Evolutionary conservation across 495 filamentous ascomycete species (phyloP).

Genomic region (Collariella sp.): DNA sequence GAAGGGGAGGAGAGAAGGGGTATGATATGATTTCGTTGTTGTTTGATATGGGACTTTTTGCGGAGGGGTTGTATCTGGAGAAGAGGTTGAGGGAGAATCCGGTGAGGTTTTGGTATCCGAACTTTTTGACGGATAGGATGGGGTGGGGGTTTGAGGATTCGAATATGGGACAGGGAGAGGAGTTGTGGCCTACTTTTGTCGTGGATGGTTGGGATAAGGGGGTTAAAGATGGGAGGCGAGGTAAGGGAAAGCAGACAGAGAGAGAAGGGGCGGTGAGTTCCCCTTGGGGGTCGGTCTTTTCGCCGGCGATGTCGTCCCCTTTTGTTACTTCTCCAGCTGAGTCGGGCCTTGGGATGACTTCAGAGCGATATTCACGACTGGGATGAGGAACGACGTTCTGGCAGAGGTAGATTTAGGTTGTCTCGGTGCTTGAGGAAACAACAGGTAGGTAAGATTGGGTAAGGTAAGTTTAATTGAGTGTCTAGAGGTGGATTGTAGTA

Average conservation of each 20-base stretch:
- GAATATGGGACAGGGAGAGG: too few relatives aligned
- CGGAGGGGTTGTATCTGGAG: conserved; percentile 6
- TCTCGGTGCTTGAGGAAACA: too few relatives aligned
- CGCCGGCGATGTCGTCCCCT: background rate
- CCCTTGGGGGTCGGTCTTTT: background rate
- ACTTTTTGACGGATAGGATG: background rate
- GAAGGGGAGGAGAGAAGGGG: background rate
- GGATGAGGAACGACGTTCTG: too few relatives aligned
- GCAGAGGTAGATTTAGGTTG: too few relatives aligned
- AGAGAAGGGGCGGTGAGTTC: background rate
- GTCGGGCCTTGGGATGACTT: background rate
- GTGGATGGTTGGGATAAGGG: too few relatives aligned
- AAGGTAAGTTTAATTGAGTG: too few relatives aligned
- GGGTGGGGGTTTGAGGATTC: background rate
- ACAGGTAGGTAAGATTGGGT: too few relatives aligned
- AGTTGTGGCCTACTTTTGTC: background rate
- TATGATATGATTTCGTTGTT: conserved; percentile 15
- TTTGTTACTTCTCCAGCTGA: background rate
- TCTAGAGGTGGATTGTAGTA: background rate
- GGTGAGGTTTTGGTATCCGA: conserved; percentile 7
- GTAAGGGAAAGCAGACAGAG: background rate
- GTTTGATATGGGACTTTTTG: conserved; percentile 2
- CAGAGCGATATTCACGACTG: background rate
- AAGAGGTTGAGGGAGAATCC: background rate
- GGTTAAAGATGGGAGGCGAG: background rate